phyloP scores from a whole-genome alignment of 1,139 yeast species.

The Scheffersomyces lignicola region DNA sequence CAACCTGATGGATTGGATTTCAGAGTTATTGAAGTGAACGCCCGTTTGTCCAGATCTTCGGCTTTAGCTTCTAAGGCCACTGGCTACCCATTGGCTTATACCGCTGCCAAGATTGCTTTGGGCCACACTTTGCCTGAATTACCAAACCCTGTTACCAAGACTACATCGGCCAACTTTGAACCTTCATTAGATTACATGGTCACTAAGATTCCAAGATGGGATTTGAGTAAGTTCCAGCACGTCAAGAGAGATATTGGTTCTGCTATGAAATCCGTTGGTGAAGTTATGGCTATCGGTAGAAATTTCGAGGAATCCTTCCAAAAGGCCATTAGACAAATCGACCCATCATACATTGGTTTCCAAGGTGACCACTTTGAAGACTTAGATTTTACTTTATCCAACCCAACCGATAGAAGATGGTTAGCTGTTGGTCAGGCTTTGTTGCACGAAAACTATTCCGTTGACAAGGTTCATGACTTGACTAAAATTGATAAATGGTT shows the following conservation, averaged over 20 bases:
- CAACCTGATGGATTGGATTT: slow-evolving; percentile 95
- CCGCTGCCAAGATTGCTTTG: slow-evolving; percentile 95
- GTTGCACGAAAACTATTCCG: slow-evolving; percentile 78
- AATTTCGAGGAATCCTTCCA: slow-evolving; percentile 97
- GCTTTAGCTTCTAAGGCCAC: slow-evolving; percentile 98
- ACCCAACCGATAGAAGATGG: slow-evolving; percentile 98
- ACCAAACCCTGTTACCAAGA: slow-evolving; percentile 94
- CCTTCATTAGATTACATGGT: slow-evolving; percentile 97
- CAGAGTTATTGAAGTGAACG: slow-evolving; percentile 96
- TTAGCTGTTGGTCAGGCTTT: slow-evolving; percentile 95
- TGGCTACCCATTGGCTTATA: slow-evolving; percentile 96
- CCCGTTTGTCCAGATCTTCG: slow-evolving; percentile 94
- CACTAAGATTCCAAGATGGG: slow-evolving; percentile 98
- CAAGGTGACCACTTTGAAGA: slow-evolving; percentile 79
- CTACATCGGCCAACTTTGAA: slow-evolving; percentile 95
- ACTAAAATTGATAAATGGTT: slow-evolving; percentile 97
- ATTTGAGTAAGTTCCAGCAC: slow-evolving; percentile 89
- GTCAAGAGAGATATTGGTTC: slow-evolving; percentile 92
- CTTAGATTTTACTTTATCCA: slow-evolving; percentile 74
- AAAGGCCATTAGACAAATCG: slow-evolving; percentile 96
- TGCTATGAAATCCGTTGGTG: slow-evolving; percentile 98
- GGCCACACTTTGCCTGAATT: slow-evolving; percentile 94
- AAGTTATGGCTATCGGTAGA: slow-evolving; percentile 98
- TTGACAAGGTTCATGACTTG: slow-evolving; percentile 86
- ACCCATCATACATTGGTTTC: slow-evolving; percentile 88